Base-by-base conservation (phyloP, 208 protist species). In the Trypanosoma melophagium region DNA sequence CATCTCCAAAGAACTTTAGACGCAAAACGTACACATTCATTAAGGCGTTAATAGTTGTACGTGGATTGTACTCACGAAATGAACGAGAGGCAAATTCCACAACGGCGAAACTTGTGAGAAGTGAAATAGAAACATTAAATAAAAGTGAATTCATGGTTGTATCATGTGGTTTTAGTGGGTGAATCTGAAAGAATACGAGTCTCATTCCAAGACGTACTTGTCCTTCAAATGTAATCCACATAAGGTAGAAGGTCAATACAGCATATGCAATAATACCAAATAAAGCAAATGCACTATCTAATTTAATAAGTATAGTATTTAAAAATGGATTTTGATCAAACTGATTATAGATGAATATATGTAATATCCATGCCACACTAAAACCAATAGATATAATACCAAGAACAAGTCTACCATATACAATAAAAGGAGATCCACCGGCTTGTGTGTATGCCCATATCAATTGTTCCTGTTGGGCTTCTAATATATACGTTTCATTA, bases 71-170 rank as follows among this genome's bases (percentile, higher is more conserved):
- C n/a, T 71, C 52, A n/a, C 55, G 55, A 50, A 93, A 93, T 14
- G 81, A 76, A 17, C 67, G 45, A 12, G 86, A 68, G 42, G 71
- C 74, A 47, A 95, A 94, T 49, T 94, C 80, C 25, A 83, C 66
- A 14, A 95, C 65, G 22, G 83, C 69, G 44, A 92, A 63, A 47
- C 76, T 73, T 51, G 71, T 86, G 10, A 94, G 54, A 1, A 93
- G 58, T 16, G 88, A 78, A 14, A 96, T 42, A 42, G 65, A 66
- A 16, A 79, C 60, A 60, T 96, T 96, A 76, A 96, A 95, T 0
- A 96, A 40, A 40, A 96, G 80, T 41, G 87, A 86, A 71, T 94
- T 96, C 70, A 96, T 87, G 60, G 93, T 75, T 19, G 90, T 96
- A 25, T 73, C 83, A 41, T 83, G 82, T 31, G 87, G 54, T 21